Evolutionary conservation across 1,284 basidiomycete genomes (phyloP), one percentile per base, ranked within the genome.

Genomic region (Boletus albobrunnescens): DNA sequence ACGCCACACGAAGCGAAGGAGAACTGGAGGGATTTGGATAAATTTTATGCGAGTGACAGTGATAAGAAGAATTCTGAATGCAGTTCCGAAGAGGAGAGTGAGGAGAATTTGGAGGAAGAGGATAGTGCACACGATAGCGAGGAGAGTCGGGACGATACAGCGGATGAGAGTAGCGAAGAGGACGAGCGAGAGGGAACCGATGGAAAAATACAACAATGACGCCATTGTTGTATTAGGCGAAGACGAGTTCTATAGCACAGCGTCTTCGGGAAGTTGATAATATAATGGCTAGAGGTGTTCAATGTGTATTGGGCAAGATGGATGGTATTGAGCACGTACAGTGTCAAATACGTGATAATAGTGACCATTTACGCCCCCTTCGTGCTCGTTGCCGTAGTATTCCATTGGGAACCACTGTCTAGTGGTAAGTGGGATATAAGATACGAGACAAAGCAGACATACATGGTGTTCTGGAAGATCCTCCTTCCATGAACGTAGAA

Each of bases 321-420:
- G 32, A 41, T 31, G 40, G n/a, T 13, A 26, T 22, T 30, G 24
- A 17, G 40, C 42, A 64, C 80, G 53, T 49, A 85, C 82, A 36
- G 82, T 84, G 36, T 76, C 67, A 61, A 87, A 87, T 16, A 88
- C 86, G 69, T 89, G 85, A 57, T 89, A 89, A 53, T 72, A 78
- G 59, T 88, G 86, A 0, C 82, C 82, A 53, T 82, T 78, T 36
- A 79, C 77, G 2, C 84, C 84, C 6, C 79, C 79, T 22, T 64
- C 51, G 31, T 64, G 56, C 38, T 73, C 66, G 51, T 77, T 68
- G 0, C 77, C 79, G 55, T 83, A 82, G 58, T 87, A 89, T 50
- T 75, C 76, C 73, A 78, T 73, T 2, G 85, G 82, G 72, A 89
- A 85, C 86, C 86, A 87, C 85, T 87, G 40, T 30, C 13, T 19